phyloP scores from a whole-genome alignment of 495 filamentous ascomycete species.

The Daldinia grandis region DNA sequence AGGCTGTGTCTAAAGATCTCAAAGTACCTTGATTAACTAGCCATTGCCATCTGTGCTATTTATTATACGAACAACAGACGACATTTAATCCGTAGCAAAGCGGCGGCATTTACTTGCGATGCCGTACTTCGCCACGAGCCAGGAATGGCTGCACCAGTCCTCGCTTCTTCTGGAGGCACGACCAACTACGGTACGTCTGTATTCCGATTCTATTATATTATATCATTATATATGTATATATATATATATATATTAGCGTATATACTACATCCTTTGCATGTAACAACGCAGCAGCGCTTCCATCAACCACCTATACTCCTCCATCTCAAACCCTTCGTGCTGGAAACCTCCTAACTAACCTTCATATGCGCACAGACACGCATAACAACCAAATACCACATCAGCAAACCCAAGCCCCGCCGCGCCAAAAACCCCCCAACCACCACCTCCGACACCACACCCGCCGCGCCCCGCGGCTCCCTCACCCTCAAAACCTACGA shows the following conservation, averaged over 20 bases:
- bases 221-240: no score
- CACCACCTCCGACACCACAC: not conserved
- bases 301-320: not conserved
- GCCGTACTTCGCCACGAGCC: slow-evolving; percentile 62
- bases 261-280: not conserved
- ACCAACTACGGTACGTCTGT: slow-evolving; percentile 53
- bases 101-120: slow-evolving; percentile 40
- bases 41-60: no score
- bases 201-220: not conserved
- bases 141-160: slow-evolving; percentile 63
- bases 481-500: slow-evolving; percentile 92
- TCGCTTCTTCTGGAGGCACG: slow-evolving; percentile 58
- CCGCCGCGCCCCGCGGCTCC: slow-evolving; percentile 59
- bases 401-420: slow-evolving; percentile 56
- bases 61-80: not conserved
- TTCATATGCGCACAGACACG: slow-evolving; percentile 63
- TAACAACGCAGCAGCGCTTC: not conserved
- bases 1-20: not conserved
- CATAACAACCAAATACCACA: slow-evolving; percentile 85
- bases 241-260: not conserved
- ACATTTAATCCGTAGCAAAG: not conserved
- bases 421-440: slow-evolving; percentile 39
- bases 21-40: not conserved
- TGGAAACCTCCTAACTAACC: not conserved
- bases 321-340: not conserved